Evolutionary conservation across 441 rosid genomes (phyloP), one percentile per base, ranked within the genome.

Genomic region (Melastoma candidum): DNA sequence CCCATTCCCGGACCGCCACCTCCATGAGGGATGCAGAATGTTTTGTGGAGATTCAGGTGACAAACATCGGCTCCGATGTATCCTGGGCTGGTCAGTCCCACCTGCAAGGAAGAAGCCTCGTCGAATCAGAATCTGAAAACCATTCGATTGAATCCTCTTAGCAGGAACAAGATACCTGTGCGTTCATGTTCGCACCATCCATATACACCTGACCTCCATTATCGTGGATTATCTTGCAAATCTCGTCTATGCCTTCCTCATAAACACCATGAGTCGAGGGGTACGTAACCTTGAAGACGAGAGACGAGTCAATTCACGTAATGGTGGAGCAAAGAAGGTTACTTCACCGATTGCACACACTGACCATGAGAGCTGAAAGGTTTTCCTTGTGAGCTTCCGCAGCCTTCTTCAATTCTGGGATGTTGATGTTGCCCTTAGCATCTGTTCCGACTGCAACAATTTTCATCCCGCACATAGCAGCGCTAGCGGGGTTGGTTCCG

Each of bases 1-100:
- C 98, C 98, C 98, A 92, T 92, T 58, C 98, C 98, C 47, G 97
- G 97, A 68, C 98, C 97, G 51, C 98, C 98, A 56, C 98, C 95
- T 47, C 95, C 97, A 54, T 92, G 97, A 2, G 97, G 97, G 68
- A 92, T 88, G 81, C 98, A 92, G 73, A 88, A 88, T 49, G 97
- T 92, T 59, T 88, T 92, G 70, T 92, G 98, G 70, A 92, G 95
- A 68, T 92, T 92, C 59, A 92, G 92, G 76, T 92, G 97, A 70
- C 98, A 88, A 53, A 92, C 98, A 65, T 92, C 98, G 25, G 98
- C 98, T 63, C 98, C 98, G 63, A 92, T 88, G 41, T 72, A 92
- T 58, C 98, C 98, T 1, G 97, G 98, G 74, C 92, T 92, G 7
- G 98, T 92, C 74, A 92, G 68, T 52, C 98, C 98, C 49, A 92